Evolutionary conservation across 345 rosid species (phyloP), one percentile per base, ranked within the genome.

Genomic region (Lepidium aucheri): DNA sequence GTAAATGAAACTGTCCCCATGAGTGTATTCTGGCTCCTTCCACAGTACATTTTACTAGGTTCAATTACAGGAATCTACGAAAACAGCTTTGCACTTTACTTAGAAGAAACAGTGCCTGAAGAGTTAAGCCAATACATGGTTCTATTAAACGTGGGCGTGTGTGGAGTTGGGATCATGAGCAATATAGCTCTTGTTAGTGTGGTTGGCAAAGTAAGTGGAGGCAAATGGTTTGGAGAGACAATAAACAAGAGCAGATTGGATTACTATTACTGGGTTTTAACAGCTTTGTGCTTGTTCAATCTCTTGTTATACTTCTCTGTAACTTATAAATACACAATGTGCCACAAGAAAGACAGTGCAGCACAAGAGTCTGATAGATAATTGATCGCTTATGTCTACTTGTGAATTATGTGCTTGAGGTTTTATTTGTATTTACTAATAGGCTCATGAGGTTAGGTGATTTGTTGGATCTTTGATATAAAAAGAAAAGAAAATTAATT

Each of bases 141-240:
- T 41, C 20, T 60, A 1, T 38, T 81, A 7, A 49, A 61, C 3
- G 57, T 52, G 8, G 74, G 78, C 1, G 69, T 70, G 17, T 63
- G 70, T 1, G 84, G 82, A 15, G 33, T 67, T 1, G 80, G 76
- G 33, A 73, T 38, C 9, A 62, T 74, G 58, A 56, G 61, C 12
- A 42, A 73, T 16, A 76, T 69, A 0, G 15, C 70, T 46, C 65
- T 65, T 11, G 83, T 81, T 17, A 64, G 69, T 40, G 57, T 73
- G 17, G 72, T 73, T 11, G 78, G 68, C 3, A 72, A 16, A 63
- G 38, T 69, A 33, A 78, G 50, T 30, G 58, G 77, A 70, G 74
- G 79, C 24, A 65, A 63, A 49, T 82, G 83, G 82, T 75, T 82
- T 44, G 78, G 66, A 16, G 75, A 74, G 16, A 78, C 78, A 0